A percentile compares a stretch with the other conserved stretches of the same genome.
These are phyloP conservation scores for Termitomyces sp. DNA, from an alignment of 768 basidiomycete species.

Conservation along the genomic window DNA sequence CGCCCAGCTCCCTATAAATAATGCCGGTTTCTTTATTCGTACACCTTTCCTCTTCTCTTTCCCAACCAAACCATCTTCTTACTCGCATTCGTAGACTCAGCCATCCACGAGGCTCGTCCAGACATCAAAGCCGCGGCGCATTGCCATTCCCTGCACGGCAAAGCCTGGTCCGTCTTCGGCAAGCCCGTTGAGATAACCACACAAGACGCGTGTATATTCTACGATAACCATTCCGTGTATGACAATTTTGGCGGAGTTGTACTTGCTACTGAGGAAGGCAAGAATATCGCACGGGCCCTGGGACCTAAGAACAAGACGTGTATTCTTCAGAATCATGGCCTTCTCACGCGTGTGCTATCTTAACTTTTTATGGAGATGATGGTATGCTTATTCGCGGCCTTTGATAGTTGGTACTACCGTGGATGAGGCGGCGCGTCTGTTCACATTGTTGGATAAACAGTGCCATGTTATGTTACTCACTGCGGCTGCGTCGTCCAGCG, in stretches of 20 bases:
- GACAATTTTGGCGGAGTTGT: slow-evolving; percentile 43
- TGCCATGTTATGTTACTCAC: slow-evolving; percentile 43
- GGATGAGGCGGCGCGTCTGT: slow-evolving; percentile 37
- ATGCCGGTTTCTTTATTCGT: slow-evolving; percentile 22
- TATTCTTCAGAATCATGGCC: slow-evolving; percentile 39
- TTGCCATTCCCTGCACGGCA: slow-evolving; percentile 42
- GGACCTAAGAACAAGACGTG: slow-evolving; percentile 34
- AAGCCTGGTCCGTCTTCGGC: slow-evolving; percentile 42
- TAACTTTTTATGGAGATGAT: not conserved
- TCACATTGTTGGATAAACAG: slow-evolving; percentile 34
- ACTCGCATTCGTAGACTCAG: slow-evolving; percentile 21
- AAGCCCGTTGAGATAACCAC: slow-evolving; percentile 34
- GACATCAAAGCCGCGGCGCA: slow-evolving; percentile 43
- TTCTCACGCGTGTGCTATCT: slow-evolving; percentile 20
- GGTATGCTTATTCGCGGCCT: not conserved
- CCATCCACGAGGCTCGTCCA: slow-evolving; percentile 40
- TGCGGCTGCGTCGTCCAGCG: slow-evolving; percentile 30
- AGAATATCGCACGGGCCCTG: slow-evolving; percentile 35
- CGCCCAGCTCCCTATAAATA: slow-evolving; percentile 23
- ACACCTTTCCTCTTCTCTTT: not conserved
- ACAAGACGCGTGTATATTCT: slow-evolving; percentile 40
- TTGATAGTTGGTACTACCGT: slow-evolving; percentile 30
- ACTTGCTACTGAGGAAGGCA: slow-evolving; percentile 36
- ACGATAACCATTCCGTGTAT: slow-evolving; percentile 37
- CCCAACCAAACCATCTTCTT: not conserved